Evolutionary conservation across 2,329 filamentous ascomycete genomes (phyloP).

Genomic region (Ophiostoma fasciatum): DNA sequence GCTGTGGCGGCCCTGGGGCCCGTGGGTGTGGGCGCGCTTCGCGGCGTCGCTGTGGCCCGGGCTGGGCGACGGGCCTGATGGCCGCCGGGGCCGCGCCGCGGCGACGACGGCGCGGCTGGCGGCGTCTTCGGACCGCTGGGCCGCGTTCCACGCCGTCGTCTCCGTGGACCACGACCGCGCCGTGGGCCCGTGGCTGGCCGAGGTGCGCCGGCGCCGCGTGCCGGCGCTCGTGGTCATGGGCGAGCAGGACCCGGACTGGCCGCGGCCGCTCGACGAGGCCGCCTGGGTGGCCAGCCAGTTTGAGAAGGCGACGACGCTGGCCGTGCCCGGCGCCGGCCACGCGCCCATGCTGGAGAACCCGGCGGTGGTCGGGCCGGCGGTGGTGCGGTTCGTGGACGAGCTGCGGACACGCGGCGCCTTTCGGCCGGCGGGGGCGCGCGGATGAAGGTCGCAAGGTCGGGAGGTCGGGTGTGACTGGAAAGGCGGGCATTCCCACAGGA

Average conservation of each 20-base stretch:
- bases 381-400: slow-evolving; percentile 7
- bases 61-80: slow-evolving; percentile 4
- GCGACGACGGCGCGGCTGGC: not conserved
- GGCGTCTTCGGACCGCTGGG: slow-evolving; percentile 4
- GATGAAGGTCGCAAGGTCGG: no score
- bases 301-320: slow-evolving; percentile 2
- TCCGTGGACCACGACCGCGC: slow-evolving; percentile 8
- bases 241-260: slow-evolving; percentile 13
- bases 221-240: slow-evolving; percentile 13
- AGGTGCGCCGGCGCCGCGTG: not conserved
- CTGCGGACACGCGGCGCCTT: slow-evolving; percentile 5
- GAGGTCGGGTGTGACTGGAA: not conserved
- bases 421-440: not conserved
- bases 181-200: slow-evolving; percentile 6
- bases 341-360: slow-evolving; percentile 12
- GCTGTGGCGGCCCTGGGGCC: slow-evolving; percentile 11
- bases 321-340: slow-evolving; percentile 9
- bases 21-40: slow-evolving; percentile 7
- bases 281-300: slow-evolving; percentile 12
- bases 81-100: slow-evolving; percentile 7
- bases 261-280: slow-evolving; percentile 11
- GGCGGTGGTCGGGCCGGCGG: slow-evolving; percentile 7
- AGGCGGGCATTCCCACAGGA: no score
- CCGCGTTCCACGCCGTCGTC: slow-evolving; percentile 8
- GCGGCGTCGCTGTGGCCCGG: slow-evolving; percentile 11